Conservation (phyloP, 2,329 filamentous ascomycete genomes). For the Emmonsia crescens region DNA sequence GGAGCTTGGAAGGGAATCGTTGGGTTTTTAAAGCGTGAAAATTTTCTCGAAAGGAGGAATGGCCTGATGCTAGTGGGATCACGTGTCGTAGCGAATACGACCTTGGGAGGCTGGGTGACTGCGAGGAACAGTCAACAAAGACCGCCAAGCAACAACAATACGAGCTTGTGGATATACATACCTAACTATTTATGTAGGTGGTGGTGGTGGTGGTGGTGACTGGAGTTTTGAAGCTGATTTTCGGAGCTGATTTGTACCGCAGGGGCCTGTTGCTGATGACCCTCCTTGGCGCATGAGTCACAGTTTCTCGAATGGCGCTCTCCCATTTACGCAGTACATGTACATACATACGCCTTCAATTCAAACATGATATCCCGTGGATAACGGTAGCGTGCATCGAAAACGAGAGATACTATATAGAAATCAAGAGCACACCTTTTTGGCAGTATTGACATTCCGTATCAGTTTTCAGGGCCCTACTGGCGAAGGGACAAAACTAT, state of each 20-base stretch:
- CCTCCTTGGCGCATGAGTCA: background rate
- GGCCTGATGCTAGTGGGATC: conserved; percentile 9
- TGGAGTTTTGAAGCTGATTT: background rate
- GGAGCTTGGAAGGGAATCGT: conserved; percentile 1
- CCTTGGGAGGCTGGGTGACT: background rate
- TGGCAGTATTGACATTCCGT: background rate
- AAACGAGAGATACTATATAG: background rate
- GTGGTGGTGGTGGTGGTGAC: background rate
- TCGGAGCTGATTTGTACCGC: background rate
- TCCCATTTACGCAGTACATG: no score
- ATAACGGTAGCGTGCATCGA: background rate
- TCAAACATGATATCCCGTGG: background rate
- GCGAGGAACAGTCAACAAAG: no score
- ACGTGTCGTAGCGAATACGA: conserved; percentile 15
- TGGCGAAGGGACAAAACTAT: background rate
- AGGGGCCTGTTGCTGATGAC: background rate
- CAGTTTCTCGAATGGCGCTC: no score
- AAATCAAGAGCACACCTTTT: background rate
- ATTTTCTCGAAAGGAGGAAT: background rate
- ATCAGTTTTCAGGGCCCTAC: background rate
- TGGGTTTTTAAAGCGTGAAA: background rate
- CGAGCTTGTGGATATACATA: background rate
- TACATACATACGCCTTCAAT: no score
- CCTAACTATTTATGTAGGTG: no score
- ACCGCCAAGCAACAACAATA: no score